Evolutionary conservation across 805 yeast genomes (phyloP), one percentile per base, ranked within the genome.

Genomic region (Ogataea salicorniae): DNA sequence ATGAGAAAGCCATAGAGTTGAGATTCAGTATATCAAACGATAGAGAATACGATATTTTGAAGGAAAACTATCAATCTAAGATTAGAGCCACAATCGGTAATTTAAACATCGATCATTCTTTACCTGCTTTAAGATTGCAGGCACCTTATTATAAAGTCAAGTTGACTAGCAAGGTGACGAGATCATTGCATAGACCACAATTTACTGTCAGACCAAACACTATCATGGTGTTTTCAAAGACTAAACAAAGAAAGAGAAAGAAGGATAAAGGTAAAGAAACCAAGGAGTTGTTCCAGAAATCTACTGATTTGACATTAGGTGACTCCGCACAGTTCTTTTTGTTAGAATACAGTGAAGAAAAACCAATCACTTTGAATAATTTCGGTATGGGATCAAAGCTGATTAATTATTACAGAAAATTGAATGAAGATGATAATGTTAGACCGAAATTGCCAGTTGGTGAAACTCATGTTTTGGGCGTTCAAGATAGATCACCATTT

Each of bases 321-420:
- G 99, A 94, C 61, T 77, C 88, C 2, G 90, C 89, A 0, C 80
- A 82, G 14, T 74, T 88, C 15, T 80, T 89, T 50, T 73, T 87
- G 45, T 72, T 90, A 73, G 99, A 94, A 62, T 94, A 92, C 62
- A 79, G 94, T 13, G 99, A 94, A 63, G 96, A 94, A 64, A 73
- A 73, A 45, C 99, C 99, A 0, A 68, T 82, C 40, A 84, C 87
- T 1, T 68, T 94, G 31, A 85, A 92, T 4, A 88, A 87, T 50
- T 88, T 85, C 64, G 99, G 99, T 49, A 94, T 94, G 99, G 95
- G 96, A 7, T 84, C 91, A 39, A 94, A 92, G 62, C 69, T 94
- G 49, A 87, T 94, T 56, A 94, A 94, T 61, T 94, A 94, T 63
- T 94, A 94, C 66, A 77, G 99, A 54, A 92, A 92, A 63, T 80